Conservation (phyloP, 202 grass and related monocot genomes). For the Brachypodium distachyon region DNA sequence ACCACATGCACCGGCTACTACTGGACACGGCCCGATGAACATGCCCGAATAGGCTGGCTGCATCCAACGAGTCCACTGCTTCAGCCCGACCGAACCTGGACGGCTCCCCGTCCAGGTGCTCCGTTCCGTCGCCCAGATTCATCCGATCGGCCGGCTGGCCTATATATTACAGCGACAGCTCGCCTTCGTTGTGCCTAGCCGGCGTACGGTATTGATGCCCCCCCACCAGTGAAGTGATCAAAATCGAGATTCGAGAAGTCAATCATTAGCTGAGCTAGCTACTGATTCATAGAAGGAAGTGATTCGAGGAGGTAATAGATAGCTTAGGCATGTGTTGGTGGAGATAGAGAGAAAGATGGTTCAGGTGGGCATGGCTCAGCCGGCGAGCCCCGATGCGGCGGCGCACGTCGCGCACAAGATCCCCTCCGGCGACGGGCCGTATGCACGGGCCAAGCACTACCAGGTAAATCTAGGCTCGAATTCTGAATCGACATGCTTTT, state of each 20-base stretch:
- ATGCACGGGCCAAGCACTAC: conserved; percentile 82
- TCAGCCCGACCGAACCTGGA: conserved; percentile 22
- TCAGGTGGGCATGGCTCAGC: conserved; percentile 9
- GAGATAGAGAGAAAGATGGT: conserved; percentile 10
- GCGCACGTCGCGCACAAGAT: conserved; percentile 65
- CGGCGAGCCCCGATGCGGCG: background rate
- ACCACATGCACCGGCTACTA: background rate
- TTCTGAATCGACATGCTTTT: background rate
- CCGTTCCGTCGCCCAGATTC: conserved; percentile 12
- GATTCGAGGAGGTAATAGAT: conserved; percentile 5
- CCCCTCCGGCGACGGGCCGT: conserved; percentile 77
- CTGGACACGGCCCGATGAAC: conserved; percentile 31
- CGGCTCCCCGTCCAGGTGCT: background rate
- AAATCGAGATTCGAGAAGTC: background rate
- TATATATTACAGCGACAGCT: conserved; percentile 10
- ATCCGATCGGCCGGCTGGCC: background rate
- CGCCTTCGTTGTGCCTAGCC: background rate
- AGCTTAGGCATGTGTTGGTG: background rate
- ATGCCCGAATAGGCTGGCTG: conserved; percentile 16
- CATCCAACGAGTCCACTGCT: background rate
- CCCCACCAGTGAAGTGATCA: background rate
- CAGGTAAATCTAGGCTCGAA: conserved; percentile 42
- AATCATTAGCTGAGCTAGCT: background rate
- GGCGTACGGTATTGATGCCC: conserved; percentile 2
- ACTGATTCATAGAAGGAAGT: too few species aligned